Evolutionary conservation across 2,329 filamentous ascomycete genomes (phyloP).

Genomic region (Nigrospora osmanthi): DNA sequence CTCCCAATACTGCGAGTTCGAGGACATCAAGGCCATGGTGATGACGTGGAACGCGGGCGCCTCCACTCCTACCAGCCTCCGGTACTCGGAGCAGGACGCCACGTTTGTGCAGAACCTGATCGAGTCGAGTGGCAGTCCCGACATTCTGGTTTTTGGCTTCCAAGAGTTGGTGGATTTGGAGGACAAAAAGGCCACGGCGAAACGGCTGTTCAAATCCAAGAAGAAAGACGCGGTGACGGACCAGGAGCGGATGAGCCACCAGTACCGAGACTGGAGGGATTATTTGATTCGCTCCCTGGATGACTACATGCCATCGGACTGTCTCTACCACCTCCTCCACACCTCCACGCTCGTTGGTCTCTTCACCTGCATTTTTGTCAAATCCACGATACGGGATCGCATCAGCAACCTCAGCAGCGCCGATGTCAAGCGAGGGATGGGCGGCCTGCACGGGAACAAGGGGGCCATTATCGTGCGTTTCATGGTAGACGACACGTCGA

Average conservation of each 20-base stretch:
- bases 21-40: constrained; percentile 70
- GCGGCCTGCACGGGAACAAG: constrained; percentile 92
- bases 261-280: constrained; percentile 94
- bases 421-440: constrained; percentile 94
- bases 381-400: constrained; percentile 65
- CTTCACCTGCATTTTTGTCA: constrained; percentile 94
- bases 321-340: constrained; percentile 79
- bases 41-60: constrained; percentile 98
- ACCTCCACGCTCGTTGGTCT: constrained; percentile 86
- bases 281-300: constrained; percentile 77
- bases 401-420: constrained; percentile 71
- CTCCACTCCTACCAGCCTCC: constrained; percentile 78
- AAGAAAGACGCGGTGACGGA: constrained; percentile 69
- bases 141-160: constrained; percentile 92
- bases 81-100: constrained; percentile 61
- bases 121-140: constrained; percentile 67
- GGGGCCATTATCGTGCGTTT: constrained; percentile 90
- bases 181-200: constrained; percentile 96
- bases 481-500: constrained; percentile 81
- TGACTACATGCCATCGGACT: constrained; percentile 68
- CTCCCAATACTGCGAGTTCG: constrained; percentile 75
- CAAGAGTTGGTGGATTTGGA: constrained; percentile 98
- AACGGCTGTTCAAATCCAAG: constrained; percentile 85
- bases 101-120: constrained; percentile 77
- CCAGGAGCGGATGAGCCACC: constrained; percentile 89